phyloP scores from a whole-genome alignment of 768 basidiomycete genomes.

The Daedaleopsis sinensis region DNA sequence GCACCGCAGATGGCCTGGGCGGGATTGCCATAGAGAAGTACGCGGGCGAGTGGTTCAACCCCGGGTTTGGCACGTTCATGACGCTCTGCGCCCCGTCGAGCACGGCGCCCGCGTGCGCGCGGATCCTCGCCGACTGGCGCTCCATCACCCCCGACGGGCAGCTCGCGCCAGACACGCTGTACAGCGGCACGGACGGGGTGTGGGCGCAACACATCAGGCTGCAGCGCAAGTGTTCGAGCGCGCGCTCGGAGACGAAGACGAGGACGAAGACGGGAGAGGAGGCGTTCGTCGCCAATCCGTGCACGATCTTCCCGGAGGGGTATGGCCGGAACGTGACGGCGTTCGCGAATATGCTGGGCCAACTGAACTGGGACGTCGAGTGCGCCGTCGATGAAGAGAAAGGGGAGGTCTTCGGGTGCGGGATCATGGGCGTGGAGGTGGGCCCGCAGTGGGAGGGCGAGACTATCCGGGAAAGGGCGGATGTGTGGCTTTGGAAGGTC shows the following conservation, averaged over 20 bases:
- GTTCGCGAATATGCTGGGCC: constrained; percentile 12
- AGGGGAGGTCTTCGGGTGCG: neutral
- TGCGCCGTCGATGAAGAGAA: neutral
- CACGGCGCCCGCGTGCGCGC: constrained; percentile 6
- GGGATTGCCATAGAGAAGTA: constrained; percentile 9
- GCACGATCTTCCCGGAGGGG: constrained; percentile 36
- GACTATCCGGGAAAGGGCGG: constrained; percentile 2
- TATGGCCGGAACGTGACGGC: constrained; percentile 40
- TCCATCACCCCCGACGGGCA: neutral
- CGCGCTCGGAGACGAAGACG: too few species aligned
- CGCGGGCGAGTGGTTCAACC: constrained; percentile 18
- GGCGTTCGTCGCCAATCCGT: constrained; percentile 26
- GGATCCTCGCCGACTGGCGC: constrained; percentile 11
- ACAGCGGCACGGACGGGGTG: constrained; percentile 36
- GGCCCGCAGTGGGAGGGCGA: neutral
- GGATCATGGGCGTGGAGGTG: neutral
- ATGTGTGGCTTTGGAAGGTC: constrained; percentile 10
- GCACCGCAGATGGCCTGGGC: neutral
- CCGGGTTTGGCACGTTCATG: constrained; percentile 21
- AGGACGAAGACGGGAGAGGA: neutral
- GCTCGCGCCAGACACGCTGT: neutral
- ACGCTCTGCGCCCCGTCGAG: constrained; percentile 21
- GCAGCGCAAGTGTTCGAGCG: neutral
- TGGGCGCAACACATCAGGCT: constrained; percentile 5
- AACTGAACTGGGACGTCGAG: neutral